Evolutionary conservation across 768 basidiomycete species (phyloP), one percentile per base, ranked within the genome.

Genomic region (Tulasnella calospora): DNA sequence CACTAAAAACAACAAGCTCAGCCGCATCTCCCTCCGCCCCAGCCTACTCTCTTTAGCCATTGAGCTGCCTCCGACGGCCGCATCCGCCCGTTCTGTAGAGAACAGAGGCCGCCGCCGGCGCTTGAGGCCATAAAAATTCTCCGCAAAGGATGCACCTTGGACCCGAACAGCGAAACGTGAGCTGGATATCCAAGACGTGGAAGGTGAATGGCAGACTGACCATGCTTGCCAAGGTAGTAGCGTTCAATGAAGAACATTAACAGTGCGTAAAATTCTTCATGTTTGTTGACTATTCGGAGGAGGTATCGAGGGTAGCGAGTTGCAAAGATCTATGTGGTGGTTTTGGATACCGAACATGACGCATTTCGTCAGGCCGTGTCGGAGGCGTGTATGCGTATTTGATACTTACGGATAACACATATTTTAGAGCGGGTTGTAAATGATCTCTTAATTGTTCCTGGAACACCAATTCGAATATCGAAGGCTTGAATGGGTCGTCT

Each of bases 121-220:
- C 83, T 95, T 95, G 71, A 99, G 85, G 0, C 94, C 94, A 84
- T 99, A 99, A 83, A 99, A 99, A 82, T 97, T 93, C 84, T 99
- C 97, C 6, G 97, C 88, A 82, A 99, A 96, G 0, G 95, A 95
- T 30, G 96, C 94, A 84, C 92, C 97, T 98, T 81, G 1, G 41
- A n/a, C 30, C 1, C 10, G 27, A 44, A 47, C 69, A 30, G 51
- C 51, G 51, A n/a, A n/a, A 76, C 40, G 71, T 69, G n/a, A 46
- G 74, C 30, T 17, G 40, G 44, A 19, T 13, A 40, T 73, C 69
- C 36, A 51, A 23, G 78, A 76, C 57, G 9, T 15, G 27, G 33
- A 27, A 40, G 17, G 10, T 47, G n/a, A 1, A 72, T 15, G 71
- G 67, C 76, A 36, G 2, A 80, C 92, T 79, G 80, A 96, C 96